Evolutionary conservation across 2,329 filamentous ascomycete genomes (phyloP), one percentile per base, ranked within the genome.

Genomic region (Graphiopsis chlorocephala): DNA sequence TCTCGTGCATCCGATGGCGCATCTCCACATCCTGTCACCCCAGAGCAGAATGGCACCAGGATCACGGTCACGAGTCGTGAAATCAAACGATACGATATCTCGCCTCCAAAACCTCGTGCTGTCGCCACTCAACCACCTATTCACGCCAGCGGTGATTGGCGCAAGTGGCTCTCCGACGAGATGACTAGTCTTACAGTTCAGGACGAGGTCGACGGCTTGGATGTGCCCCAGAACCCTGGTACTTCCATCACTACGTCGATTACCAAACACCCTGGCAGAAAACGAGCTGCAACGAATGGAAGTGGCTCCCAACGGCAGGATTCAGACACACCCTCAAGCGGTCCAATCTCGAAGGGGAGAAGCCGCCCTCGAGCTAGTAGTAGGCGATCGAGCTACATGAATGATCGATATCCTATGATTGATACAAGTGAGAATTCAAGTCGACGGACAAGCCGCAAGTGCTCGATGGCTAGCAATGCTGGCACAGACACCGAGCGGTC

Each of bases 111-210:
- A 65, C 26, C 42, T 4, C 25, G 17, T 7, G 23, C 10, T 20
- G 50, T 42, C 45, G 12, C 60, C 20, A 57, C 57, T 31, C 52
- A 63, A 26, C 14, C 67, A 68, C 28, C 74, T 68, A 14, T 67
- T 67, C 25, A 74, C 69, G 59, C 77, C 70, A 81, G 80, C 68
- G 72, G 72, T 31, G 80, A 82, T 42, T 83, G 81, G 81, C 79
- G 78, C 35, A 75, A 74, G 12, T 83, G 81, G 81, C 69, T 82
- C 2, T 79, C 78, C 2, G 76, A 78, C 59, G 80, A 82, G 66
- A 75, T 82, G 26, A 75, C 74, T 1, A 75, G 76, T 14, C 74
- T 81, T 74, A 74, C 59, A 8, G 38, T 8, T 23, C 53, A 64
- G 69, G 14, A 57, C 65, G 8, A 69, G 72, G 3, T 65, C 72